A percentile compares a stretch with the other conserved stretches of the same genome.
Evolutionary conservation across 2,329 filamentous ascomycete genomes (phyloP).

Genomic region (Pseudogymnoascus sp.): DNA sequence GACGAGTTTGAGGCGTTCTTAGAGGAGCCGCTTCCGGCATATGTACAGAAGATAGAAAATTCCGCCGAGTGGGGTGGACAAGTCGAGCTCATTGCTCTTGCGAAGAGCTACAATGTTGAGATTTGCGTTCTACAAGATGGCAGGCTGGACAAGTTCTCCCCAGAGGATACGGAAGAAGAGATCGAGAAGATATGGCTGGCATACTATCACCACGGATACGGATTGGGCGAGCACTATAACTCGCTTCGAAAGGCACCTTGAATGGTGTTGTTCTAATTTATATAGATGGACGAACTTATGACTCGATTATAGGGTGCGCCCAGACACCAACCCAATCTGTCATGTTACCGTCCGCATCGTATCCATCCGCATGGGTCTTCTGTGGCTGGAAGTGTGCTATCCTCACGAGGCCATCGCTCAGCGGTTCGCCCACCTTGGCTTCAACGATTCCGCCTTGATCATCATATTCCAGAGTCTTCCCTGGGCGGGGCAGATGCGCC

Average conservation of each 20-base stretch:
- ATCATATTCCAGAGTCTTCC: constrained; percentile 56
- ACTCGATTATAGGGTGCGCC: constrained; percentile 27
- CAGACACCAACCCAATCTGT: constrained; percentile 49
- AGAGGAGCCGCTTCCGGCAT: constrained; percentile 67
- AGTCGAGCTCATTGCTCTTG: constrained; percentile 78
- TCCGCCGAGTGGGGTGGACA: constrained; percentile 97
- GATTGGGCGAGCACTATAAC: constrained; percentile 95
- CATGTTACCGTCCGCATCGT: constrained; percentile 36
- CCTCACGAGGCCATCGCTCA: constrained; percentile 32
- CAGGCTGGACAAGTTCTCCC: constrained; percentile 64
- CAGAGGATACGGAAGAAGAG: constrained; percentile 36
- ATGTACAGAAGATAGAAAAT: constrained; percentile 68
- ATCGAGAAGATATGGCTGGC: constrained; percentile 68
- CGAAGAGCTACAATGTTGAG: constrained; percentile 67
- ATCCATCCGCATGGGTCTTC: constrained; percentile 42
- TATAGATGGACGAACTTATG: not conserved
- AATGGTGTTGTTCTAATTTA: constrained; percentile 10
- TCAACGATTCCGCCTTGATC: constrained; percentile 41
- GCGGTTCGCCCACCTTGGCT: constrained; percentile 37
- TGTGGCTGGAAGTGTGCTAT: constrained; percentile 42
- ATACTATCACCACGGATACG: constrained; percentile 91
- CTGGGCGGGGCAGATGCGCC: constrained; percentile 62
- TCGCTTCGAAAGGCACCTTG: constrained; percentile 50
- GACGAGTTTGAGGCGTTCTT: constrained; percentile 83
- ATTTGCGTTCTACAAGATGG: constrained; percentile 85